Base-by-base conservation (phyloP, 2,329 filamentous ascomycete species). In the Nemania sp. region DNA sequence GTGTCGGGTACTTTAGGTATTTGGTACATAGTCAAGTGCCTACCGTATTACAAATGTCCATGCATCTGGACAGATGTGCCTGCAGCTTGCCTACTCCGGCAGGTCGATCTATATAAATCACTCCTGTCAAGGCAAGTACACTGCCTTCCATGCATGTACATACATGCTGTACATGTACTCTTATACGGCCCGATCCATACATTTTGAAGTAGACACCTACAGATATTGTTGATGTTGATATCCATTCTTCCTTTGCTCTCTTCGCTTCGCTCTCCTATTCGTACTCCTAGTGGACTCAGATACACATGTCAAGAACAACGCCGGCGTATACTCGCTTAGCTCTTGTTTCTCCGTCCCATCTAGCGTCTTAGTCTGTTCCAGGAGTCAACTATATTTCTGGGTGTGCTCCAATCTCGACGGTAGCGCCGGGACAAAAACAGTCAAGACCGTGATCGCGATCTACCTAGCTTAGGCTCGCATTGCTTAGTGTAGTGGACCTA, bases 51-150 rank as follows among this genome's bases (percentile, higher is more conserved):
- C 12, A 29, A n/a, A n/a, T n/a, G n/a, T n/a, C n/a, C n/a, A n/a
- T n/a, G n/a, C n/a, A n/a, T n/a, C n/a, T 29, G 21, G 11, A 32
- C 46, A 10, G n/a, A 48, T 18, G 25, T 47, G 17, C 21, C 15
- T 21, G n/a, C 45, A 34, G 32, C 29, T 35, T 25, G 32, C 35
- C 17, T 21, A 25, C 48, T 39, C 15, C 12, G 10, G 29, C 21
- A 54, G 42, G 29, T 54, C 52, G 42, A 54, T 32, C 51, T 54
- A 40, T 40, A 46, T 40, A 54, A 37, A 17, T 25, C 15, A 43
- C 40, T 29, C 7, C 25, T 29, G 25, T 29, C 25, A 29, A 29
- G 25, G 25, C 25, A 29, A 29, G 25, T 29, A 29, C 25, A 29
- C 25, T 29, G 25, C 7, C 25, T 29, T 29, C 4, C 25, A 29